phyloP scores from a whole-genome alignment of 768 basidiomycete species.

The Dioszegia crocea region DNA sequence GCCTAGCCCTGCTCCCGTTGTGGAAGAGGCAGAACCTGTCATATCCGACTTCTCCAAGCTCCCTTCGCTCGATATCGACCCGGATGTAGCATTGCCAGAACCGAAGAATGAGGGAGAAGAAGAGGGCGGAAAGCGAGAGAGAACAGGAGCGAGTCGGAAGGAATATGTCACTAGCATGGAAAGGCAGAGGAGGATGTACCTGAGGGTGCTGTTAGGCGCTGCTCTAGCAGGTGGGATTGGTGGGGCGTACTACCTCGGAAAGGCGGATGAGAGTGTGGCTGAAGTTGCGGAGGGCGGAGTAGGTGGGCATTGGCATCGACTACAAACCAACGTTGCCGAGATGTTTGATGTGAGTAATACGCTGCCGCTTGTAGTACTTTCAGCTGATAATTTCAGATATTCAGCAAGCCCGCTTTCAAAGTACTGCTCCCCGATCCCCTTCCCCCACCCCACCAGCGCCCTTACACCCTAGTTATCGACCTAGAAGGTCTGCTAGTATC shows the following conservation, averaged over 20 bases:
- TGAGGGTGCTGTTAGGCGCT: constrained; percentile 55
- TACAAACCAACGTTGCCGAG: constrained; percentile 34
- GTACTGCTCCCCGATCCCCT: constrained; percentile 84
- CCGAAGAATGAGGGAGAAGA: constrained; percentile 17
- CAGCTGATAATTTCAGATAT: constrained; percentile 50
- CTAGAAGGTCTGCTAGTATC: constrained; percentile 87
- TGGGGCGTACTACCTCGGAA: constrained; percentile 61
- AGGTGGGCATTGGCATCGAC: constrained; percentile 9
- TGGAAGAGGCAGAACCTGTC: not conserved
- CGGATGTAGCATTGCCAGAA: constrained; percentile 28
- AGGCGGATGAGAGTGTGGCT: constrained; percentile 62
- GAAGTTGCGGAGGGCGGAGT: constrained; percentile 9
- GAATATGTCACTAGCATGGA: constrained; percentile 76
- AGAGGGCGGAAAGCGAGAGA: constrained; percentile 11
- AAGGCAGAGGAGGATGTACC: constrained; percentile 59
- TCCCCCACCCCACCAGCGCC: constrained; percentile 76
- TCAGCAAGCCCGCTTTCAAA: constrained; percentile 88
- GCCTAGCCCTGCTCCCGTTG: constrained; percentile 7
- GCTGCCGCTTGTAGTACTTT: not conserved
- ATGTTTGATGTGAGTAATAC: constrained; percentile 28
- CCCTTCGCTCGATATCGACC: constrained; percentile 49
- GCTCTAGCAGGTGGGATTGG: constrained; percentile 59
- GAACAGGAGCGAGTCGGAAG: constrained; percentile 56
- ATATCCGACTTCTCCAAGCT: constrained; percentile 20
- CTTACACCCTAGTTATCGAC: constrained; percentile 85